Base-by-base conservation (phyloP, 345 rosid genomes). In the Carallia brachiata region DNA sequence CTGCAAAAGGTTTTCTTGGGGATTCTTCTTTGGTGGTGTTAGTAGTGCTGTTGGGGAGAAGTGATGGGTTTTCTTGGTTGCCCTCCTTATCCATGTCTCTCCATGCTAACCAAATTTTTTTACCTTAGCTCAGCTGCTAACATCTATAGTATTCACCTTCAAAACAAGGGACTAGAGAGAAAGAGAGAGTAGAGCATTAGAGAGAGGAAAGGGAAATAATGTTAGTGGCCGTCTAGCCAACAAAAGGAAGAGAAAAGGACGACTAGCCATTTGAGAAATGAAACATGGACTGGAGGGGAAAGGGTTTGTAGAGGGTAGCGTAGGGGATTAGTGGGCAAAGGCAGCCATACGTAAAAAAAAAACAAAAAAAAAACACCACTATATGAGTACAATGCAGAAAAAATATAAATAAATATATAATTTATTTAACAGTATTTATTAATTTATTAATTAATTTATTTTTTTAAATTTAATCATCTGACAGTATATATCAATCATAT, bases 71-170 rank as follows among this genome's bases (percentile, higher is more conserved):
- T 36, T 71, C 83, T 69, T 77, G 84, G 68, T 70, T 84, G 32
- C 62, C 79, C 70, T 87, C 90, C 74, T 79, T 88, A 67, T 89
- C 93, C 97, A 89, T 88, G 70, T 80, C 88, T 82, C 69, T 73
- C 82, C 84, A 78, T 82, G 68, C 82, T 81, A 70, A 63, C 52
- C 65, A 34, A 64, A 31, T 32, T 65, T 71, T 23, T 63, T 58
- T 37, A 62, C 52, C 66, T 56, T 52, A 12, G 54, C 74, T 73
- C 62, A 83, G 78, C 84, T 67, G 86, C 71, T 75, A 79, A 63
- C 81, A 76, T 65, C 52, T 15, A 55, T n/a, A 23, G 19, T 32
- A 1, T 12, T 40, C 37, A 60, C 36, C 39, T 30, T 52, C 23
- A 23, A 67, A 66, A 52, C 40, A 12, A 6, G 48, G 19, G 62